Base-by-base conservation (phyloP, 768 basidiomycete genomes). In the Tricholoma hemisulphureum region DNA sequence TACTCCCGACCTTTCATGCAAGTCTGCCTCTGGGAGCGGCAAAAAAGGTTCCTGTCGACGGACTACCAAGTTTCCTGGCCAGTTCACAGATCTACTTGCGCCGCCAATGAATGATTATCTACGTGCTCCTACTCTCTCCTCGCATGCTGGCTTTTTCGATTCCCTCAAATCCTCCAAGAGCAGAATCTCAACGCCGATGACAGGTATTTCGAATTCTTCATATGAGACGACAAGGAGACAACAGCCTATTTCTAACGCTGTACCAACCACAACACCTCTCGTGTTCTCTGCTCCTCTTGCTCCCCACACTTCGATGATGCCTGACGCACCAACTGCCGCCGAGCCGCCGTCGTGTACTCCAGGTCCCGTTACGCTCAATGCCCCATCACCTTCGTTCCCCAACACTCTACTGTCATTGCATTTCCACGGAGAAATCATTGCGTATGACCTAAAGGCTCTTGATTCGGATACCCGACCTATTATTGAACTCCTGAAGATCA, bases 401-500 rank as follows among this genome's bases (percentile, higher is more conserved):
- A 10, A 29, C 28, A n/a, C 46, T 18, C 16, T 4, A 18, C 65
- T 83, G 16, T 62, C 67, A 37, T 64, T 82, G 53, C 67, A 57
- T 32, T 69, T 78, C 9, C 72, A 67, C 35, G 80, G 79, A 26
- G 75, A 80, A 66, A 63, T 65, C 11, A 73, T 81, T 39, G 67
- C 65, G 8, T 79, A 73, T 61, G 75, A 82, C 60, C 75, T 85
- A 14, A 65, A 73, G 2, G 59, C 68, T 16, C 72, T 83, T 16
- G 73, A 76, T 56, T 69, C 72, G n/a, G 72, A 83, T 63, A 79
- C 81, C 6, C 59, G 63, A 26, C 66, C 72, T 7, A 76, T 83
- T 52, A 81, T 84, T 32, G 67, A 73, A 37, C 65, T 84, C 9
- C 71, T 87, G 5, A 78, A 75, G 56, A 58, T 67, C 4, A 75